phyloP scores from a whole-genome alignment of 441 rosid genomes.

The Biscutella laevigata region DNA sequence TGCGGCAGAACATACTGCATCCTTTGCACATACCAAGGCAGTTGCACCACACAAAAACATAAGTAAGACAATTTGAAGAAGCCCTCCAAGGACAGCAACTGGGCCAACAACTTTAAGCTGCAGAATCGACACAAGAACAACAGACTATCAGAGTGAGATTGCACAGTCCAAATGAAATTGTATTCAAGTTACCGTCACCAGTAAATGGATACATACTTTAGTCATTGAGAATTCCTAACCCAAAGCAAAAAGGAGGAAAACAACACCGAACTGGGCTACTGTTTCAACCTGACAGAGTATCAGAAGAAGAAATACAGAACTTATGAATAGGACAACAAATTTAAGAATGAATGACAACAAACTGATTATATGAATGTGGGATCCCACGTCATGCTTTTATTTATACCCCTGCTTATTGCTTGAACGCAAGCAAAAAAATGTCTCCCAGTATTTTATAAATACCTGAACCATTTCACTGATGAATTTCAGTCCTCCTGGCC shows the following conservation, averaged over 20 bases:
- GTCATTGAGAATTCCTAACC: constrained; percentile 96
- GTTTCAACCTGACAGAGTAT: constrained; percentile 68
- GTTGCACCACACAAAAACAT: constrained; percentile 69
- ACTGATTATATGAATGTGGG: not conserved
- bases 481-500: constrained; percentile 96
- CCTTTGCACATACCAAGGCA: constrained; percentile 50
- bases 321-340: not conserved
- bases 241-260: constrained; percentile 95
- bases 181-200: not conserved
- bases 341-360: not conserved
- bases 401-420: not conserved
- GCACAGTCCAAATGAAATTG: not conserved
- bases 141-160: constrained; percentile 2
- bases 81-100: constrained; percentile 93
- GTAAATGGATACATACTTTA: constrained; percentile 41
- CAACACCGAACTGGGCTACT: constrained; percentile 96
- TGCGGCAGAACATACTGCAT: constrained; percentile 1
- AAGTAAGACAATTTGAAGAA: constrained; percentile 72
- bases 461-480: constrained; percentile 99
- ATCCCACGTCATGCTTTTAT: not conserved
- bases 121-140: constrained; percentile 25
- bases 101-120: constrained; percentile 96
- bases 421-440: not conserved
- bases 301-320: constrained; percentile 2
- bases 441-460: not conserved